Conservation (phyloP, 2,329 filamentous ascomycete genomes). For the Fusarium incarnatum region DNA sequence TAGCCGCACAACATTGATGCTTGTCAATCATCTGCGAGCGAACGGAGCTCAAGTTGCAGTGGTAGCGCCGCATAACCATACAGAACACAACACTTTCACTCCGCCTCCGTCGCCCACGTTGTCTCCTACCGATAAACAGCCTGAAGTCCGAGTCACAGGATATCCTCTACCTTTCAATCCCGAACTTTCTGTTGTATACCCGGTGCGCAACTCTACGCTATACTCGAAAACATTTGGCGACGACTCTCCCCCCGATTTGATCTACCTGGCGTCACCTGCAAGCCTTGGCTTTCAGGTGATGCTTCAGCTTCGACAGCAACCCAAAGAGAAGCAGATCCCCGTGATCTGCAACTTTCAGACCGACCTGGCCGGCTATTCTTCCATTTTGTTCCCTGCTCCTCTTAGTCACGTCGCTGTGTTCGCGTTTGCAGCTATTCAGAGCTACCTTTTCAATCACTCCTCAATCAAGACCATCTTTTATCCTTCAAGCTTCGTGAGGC, state of each 20-base stretch:
- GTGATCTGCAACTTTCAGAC: constrained; percentile 79
- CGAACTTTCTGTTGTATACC: constrained; percentile 76
- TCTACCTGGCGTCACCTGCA: constrained; percentile 77
- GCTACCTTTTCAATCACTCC: constrained; percentile 71
- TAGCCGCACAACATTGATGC: constrained; percentile 75
- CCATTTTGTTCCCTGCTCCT: constrained; percentile 74
- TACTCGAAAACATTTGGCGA: constrained; percentile 69
- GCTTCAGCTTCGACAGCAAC: constrained; percentile 73
- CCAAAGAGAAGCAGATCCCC: constrained; percentile 64
- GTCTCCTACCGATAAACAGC: constrained; percentile 49
- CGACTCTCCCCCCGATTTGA: constrained; percentile 67
- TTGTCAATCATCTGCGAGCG: constrained; percentile 74
- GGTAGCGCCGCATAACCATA: constrained; percentile 71
- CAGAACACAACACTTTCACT: constrained; percentile 65
- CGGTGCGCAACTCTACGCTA: constrained; percentile 71
- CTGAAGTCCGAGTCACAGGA: constrained; percentile 70
- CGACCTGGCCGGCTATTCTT: constrained; percentile 75
- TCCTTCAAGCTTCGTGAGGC: constrained; percentile 71
- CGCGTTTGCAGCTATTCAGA: constrained; percentile 72
- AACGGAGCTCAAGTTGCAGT: constrained; percentile 74
- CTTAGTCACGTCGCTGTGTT: constrained; percentile 71
- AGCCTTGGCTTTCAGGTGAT: constrained; percentile 78
- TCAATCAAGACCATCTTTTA: constrained; percentile 76
- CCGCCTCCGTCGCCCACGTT: constrained; percentile 54
- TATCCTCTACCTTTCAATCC: constrained; percentile 78